Evolutionary conservation across 2,329 filamentous ascomycete species (phyloP).

Genomic region (Pleurostoma richardsiae): DNA sequence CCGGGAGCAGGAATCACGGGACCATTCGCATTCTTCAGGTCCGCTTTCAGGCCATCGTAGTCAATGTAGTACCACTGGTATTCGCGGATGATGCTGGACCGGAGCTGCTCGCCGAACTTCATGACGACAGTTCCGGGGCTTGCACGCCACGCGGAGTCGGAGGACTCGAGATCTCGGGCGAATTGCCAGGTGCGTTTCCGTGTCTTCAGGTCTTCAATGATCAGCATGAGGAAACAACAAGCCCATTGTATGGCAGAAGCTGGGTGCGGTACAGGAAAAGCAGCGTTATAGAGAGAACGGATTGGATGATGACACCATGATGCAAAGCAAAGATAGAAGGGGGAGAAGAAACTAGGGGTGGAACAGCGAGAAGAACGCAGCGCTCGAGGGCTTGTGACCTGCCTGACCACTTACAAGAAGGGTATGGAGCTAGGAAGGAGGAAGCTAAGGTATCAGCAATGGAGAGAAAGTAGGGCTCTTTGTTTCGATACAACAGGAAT

Average conservation of each 20-base stretch:
- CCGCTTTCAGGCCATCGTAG: slow-evolving; percentile 88
- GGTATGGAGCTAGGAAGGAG: too few species aligned
- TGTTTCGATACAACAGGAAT: too few species aligned
- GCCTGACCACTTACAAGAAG: too few species aligned
- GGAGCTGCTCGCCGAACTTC: slow-evolving; percentile 95
- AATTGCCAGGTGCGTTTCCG: slow-evolving; percentile 35
- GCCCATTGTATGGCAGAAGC: neutral
- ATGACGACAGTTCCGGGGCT: slow-evolving; percentile 54
- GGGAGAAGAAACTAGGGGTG: too few species aligned
- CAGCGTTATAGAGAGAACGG: neutral
- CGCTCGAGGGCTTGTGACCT: too few species aligned
- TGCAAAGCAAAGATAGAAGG: too few species aligned
- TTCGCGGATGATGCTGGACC: slow-evolving; percentile 91
- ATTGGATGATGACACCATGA: neutral
- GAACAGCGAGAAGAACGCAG: too few species aligned
- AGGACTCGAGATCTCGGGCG: slow-evolving; percentile 16
- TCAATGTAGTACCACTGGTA: slow-evolving; percentile 98
- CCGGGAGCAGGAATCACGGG: slow-evolving; percentile 19
- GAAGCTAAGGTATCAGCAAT: too few species aligned
- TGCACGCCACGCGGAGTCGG: slow-evolving; percentile 24
- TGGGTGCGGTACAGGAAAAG: neutral
- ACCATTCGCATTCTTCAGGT: slow-evolving; percentile 71
- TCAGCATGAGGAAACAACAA: slow-evolving; percentile 36
- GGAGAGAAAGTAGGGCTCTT: too few species aligned
- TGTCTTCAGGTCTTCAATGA: slow-evolving; percentile 44